A percentile compares a stretch with the other conserved stretches of the same genome.
Conservation (phyloP, 2,329 filamentous ascomycete species). For the Aureobasidium uvarum region DNA sequence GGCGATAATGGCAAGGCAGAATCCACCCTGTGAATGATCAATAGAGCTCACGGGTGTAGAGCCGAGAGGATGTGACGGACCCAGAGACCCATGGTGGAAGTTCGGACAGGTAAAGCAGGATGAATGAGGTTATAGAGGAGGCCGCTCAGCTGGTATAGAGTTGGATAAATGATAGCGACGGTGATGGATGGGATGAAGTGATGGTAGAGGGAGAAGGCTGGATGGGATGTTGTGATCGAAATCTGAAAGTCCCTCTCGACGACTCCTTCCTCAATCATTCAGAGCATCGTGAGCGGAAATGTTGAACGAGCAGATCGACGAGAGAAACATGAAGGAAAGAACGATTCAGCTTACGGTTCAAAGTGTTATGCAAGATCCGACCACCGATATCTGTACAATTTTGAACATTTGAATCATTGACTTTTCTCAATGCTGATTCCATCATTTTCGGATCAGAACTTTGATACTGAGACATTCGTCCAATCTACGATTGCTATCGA, state of each 20-base stretch:
- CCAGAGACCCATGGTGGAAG: background rate
- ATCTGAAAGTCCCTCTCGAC: too few relatives aligned
- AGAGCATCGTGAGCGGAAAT: background rate
- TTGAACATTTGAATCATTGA: background rate
- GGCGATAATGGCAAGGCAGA: conserved; percentile 59
- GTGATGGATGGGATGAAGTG: background rate
- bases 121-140: background rate
- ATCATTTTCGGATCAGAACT: too few relatives aligned
- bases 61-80: background rate
- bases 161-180: background rate
- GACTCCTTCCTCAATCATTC: background rate
- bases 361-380: background rate
- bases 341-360: background rate
- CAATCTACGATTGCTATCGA: background rate
- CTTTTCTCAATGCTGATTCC: too few relatives aligned
- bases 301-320: background rate
- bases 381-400: background rate
- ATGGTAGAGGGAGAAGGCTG: background rate
- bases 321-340: background rate
- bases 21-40: conserved; percentile 23
- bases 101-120: background rate
- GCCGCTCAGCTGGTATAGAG: background rate
- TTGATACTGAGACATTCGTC: background rate
- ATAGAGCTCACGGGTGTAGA: background rate
- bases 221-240: background rate